phyloP scores from a whole-genome alignment of 2,329 filamentous ascomycete species.

The Myrmaecium sp. region DNA sequence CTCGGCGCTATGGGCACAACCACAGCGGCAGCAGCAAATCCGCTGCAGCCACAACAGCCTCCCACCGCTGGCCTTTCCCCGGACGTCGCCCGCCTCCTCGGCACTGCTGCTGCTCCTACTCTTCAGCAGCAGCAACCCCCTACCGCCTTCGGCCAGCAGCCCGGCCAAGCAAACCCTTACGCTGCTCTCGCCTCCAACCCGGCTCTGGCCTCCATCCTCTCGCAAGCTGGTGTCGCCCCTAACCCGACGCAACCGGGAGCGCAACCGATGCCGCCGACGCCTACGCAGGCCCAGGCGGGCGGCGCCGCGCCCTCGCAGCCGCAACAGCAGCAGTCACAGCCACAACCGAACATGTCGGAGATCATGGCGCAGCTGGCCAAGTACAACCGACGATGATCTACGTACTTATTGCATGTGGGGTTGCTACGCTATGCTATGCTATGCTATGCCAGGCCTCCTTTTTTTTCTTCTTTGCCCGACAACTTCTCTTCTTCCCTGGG shows the following conservation, averaged over 20 bases:
- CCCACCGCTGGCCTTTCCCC: conserved; percentile 10
- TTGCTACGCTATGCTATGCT: background rate
- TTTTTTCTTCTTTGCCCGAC: too few species aligned
- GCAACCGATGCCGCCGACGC: conserved; percentile 4
- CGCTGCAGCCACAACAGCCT: conserved; percentile 12
- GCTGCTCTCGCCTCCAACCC: conserved; percentile 10
- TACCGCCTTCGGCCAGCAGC: conserved; percentile 13
- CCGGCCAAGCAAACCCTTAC: conserved; percentile 15
- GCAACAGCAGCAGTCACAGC: conserved; percentile 14
- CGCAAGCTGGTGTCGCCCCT: conserved; percentile 7
- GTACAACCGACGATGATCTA: conserved; percentile 37
- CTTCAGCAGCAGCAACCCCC: conserved; percentile 16
- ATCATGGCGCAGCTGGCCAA: conserved; percentile 58
- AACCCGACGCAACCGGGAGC: background rate
- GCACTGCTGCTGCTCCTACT: conserved; percentile 10
- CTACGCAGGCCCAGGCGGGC: conserved; percentile 5
- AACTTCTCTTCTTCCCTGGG: too few species aligned
- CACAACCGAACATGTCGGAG: conserved; percentile 40
- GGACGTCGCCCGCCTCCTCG: conserved; percentile 23
- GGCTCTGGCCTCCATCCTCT: conserved; percentile 15
- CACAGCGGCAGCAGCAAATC: conserved; percentile 24
- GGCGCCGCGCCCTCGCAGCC: conserved; percentile 9
- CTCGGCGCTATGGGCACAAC: conserved; percentile 38
- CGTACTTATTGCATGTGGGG: background rate
- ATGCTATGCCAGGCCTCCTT: too few species aligned